Conservation (phyloP, 2,329 filamentous ascomycete species). For the Alternaria rosae region DNA sequence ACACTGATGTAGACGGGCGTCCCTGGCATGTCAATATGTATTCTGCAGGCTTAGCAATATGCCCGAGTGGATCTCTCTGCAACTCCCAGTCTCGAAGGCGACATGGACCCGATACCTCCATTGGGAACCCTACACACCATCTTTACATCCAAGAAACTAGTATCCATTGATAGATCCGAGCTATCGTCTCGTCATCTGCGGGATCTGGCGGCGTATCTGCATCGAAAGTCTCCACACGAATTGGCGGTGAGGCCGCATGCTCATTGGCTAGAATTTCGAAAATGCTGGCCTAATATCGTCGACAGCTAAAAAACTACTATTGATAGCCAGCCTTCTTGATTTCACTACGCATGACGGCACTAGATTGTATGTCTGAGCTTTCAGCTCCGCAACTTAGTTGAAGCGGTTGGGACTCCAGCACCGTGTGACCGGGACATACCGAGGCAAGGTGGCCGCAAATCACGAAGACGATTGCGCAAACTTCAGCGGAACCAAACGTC, state of each 20-base stretch:
- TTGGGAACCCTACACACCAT: slow-evolving; percentile 4
- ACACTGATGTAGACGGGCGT: slow-evolving; percentile 11
- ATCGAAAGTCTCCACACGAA: slow-evolving; percentile 33
- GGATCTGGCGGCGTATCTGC: slow-evolving; percentile 38
- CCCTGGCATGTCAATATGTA: slow-evolving; percentile 17
- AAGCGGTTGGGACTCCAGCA: background rate
- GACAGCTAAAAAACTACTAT: slow-evolving; percentile 21
- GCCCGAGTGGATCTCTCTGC: slow-evolving; percentile 20
- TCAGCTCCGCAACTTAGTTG: background rate
- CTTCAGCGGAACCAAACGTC: slow-evolving; percentile 2
- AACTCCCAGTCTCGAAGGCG: slow-evolving; percentile 17
- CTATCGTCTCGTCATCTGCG: slow-evolving; percentile 36
- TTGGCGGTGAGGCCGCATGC: slow-evolving; percentile 43
- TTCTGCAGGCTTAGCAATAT: slow-evolving; percentile 15
- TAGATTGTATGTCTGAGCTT: background rate
- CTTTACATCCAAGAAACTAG: slow-evolving; percentile 2
- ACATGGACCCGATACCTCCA: background rate
- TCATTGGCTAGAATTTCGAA: slow-evolving; percentile 38
- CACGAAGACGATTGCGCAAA: slow-evolving; percentile 2
- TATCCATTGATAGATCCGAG: slow-evolving; percentile 6
- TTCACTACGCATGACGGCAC: slow-evolving; percentile 20
- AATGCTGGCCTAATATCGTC: slow-evolving; percentile 34
- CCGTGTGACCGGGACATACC: background rate
- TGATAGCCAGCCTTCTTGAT: slow-evolving; percentile 28
- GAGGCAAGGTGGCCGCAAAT: background rate